phyloP scores from a whole-genome alignment of 176 grass and related monocot genomes.

The Hordeum vulgare region MorexV3_pseudomolecules_assembly NC_058523.1:524180023-524180522 shows the following conservation, averaged over 20 bases:
- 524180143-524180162: not conserved
- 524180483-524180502: not conserved
- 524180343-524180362: not conserved
- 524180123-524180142: not conserved
- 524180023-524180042: no score
- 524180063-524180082: not conserved
- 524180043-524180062: not conserved
- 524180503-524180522: not conserved
- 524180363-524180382: not conserved
- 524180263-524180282: not conserved
- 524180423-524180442: conserved; percentile 5
- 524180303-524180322: not conserved
- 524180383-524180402: not conserved
- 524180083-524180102: not conserved
- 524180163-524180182: not conserved
- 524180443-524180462: not conserved
- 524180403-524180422: not conserved
- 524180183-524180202: not conserved
- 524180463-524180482: not conserved
- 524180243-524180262: not conserved
- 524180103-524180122: not conserved
- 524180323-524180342: not conserved
- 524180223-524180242: not conserved
- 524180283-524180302: not conserved
- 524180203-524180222: not conserved